Evolutionary conservation across 805 yeast species (phyloP), one percentile per base, ranked within the genome.

Genomic region (Wickerhamia fluorescens): DNA sequence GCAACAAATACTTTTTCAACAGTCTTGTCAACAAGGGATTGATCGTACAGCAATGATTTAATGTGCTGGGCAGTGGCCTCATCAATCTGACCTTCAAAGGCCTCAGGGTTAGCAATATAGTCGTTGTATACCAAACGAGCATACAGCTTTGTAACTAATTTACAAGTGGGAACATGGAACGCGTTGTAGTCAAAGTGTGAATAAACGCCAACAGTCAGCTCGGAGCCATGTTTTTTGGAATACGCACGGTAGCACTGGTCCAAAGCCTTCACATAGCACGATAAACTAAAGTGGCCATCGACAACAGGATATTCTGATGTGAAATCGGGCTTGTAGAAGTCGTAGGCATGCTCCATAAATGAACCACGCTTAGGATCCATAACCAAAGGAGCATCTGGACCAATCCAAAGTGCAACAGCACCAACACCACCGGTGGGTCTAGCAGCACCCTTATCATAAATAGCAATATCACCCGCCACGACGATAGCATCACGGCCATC

Each of bases 341-440:
- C 98, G 61, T 92, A 92, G 24, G 92, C 96, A 56, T 92, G 95
- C 61, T 85, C 89, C 94, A 92, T 84, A 71, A 68, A 84, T 14
- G 95, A 73, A 40, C 97, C 97, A 66, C 92, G 85, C 36, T 76
- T 73, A 25, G 80, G 64, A 47, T 92, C 97, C 47, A 92, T 78
- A 23, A 85, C 96, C 44, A 92, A 72, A 42, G 98, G 98, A 23
- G 98, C 96, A 54, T 92, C 95, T 30, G 97, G 95, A 29, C 98
- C 98, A 49, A 92, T 84, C 56, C 83, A 75, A 53, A 92, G 49
- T 24, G 98, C 98, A 36, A 89, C 94, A 27, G 94, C 72, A 56
- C 98, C 98, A 31, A 94, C 96, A 68, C 98, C 98, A 59, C 98
- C 98, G 30, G 98, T 92, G 53, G 98, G 98, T 72, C 98, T 81